A percentile compares a stretch with the other conserved stretches of the same genome.
Conservation (phyloP, 257 asterid species). For the Solanum tarapatanum region DNA sequence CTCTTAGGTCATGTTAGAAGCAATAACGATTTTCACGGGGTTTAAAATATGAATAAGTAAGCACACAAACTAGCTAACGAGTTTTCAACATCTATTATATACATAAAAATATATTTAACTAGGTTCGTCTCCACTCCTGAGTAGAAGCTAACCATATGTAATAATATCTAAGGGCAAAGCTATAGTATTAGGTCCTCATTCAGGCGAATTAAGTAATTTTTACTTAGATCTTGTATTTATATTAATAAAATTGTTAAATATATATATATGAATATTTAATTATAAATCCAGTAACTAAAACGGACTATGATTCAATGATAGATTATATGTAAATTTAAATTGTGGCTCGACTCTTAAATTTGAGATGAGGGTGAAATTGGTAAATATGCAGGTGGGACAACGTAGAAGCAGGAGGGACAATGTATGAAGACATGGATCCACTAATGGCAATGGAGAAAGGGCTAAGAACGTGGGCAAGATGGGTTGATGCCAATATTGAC, state of each 20-base stretch:
- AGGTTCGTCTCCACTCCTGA: background rate
- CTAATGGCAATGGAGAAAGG: constrained; percentile 60
- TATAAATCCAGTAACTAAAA: background rate
- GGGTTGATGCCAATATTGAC: constrained; percentile 74
- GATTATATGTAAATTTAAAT: background rate
- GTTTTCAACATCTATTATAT: background rate
- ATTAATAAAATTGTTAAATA: background rate
- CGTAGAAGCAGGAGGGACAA: constrained; percentile 60
- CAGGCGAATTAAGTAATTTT: background rate
- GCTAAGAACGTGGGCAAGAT: constrained; percentile 78
- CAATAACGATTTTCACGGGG: background rate
- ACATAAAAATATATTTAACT: too few relatives aligned
- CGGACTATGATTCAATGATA: background rate
- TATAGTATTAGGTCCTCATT: background rate
- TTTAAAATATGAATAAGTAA: background rate
- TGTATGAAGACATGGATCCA: constrained; percentile 73
- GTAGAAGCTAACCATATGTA: background rate
- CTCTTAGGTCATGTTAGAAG: background rate
- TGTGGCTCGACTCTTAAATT: background rate
- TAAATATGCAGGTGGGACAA: constrained; percentile 68
- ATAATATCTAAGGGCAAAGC: background rate
- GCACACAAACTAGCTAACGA: background rate
- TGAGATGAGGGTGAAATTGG: background rate
- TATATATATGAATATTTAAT: background rate
- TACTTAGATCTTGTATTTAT: background rate